A percentile compares a stretch with the other conserved stretches of the same genome.
Conservation (phyloP, 1,284 basidiomycete genomes). For the Termitomyces sp. region DNA sequence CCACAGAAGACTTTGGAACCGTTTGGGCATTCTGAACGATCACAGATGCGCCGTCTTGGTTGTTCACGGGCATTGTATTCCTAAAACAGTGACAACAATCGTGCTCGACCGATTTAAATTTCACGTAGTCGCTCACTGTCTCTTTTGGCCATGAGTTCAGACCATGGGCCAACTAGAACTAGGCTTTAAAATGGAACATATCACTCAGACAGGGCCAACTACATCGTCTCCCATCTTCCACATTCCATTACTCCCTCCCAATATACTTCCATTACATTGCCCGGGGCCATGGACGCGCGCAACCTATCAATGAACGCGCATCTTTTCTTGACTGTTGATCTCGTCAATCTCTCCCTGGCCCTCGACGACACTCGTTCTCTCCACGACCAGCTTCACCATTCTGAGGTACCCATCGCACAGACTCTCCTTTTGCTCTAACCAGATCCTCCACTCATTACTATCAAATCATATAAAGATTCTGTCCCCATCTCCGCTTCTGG, state of each 20-base stretch:
- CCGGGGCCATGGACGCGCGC: not conserved
- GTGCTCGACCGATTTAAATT: not conserved
- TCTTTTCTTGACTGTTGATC: not conserved
- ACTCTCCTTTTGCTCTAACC: not conserved
- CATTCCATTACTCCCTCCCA: not conserved
- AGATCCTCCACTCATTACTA: not conserved
- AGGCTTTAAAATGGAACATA: not conserved
- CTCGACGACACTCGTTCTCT: not conserved
- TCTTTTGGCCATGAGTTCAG: not conserved
- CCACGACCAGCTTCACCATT: not conserved
- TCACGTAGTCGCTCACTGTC: not conserved
- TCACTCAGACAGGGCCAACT: not conserved
- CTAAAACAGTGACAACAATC: not conserved
- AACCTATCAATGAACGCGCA: not conserved
- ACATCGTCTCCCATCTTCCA: not conserved
- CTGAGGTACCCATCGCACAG: not conserved
- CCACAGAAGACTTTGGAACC: no score
- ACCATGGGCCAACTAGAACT: not conserved
- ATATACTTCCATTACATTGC: not conserved
- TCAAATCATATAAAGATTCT: no score
- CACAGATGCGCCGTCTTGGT: not conserved
- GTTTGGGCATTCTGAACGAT: not conserved
- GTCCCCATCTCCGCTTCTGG: no score
- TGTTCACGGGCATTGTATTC: not conserved
- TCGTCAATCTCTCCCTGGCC: not conserved